Evolutionary conservation across 768 basidiomycete species (phyloP).

Genomic region (Filobasidium floriforme): DNA sequence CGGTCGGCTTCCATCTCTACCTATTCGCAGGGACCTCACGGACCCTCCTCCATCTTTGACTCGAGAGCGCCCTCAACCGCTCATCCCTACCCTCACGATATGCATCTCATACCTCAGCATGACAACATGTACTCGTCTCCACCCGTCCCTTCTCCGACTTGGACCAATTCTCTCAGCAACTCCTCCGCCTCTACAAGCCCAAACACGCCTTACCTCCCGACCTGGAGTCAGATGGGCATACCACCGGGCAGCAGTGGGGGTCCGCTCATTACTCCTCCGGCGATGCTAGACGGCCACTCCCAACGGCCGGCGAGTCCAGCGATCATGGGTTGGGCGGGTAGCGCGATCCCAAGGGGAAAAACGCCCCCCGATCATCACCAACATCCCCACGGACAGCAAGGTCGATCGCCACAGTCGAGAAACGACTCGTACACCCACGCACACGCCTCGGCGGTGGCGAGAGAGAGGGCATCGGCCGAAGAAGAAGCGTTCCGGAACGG

Average conservation of each 20-base stretch:
- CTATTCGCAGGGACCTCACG: not conserved
- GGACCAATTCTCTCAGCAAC: not conserved
- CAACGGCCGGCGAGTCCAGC: not conserved
- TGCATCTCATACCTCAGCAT: not conserved
- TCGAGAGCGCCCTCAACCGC: not conserved
- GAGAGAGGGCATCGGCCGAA: not conserved
- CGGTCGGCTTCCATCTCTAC: not conserved
- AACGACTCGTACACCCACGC: too few relatives aligned
- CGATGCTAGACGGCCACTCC: not conserved
- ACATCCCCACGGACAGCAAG: too few relatives aligned
- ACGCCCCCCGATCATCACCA: not conserved
- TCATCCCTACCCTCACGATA: not conserved
- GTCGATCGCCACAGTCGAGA: too few relatives aligned
- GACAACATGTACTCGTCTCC: not conserved
- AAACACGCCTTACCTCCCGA: not conserved
- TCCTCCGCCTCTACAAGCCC: not conserved
- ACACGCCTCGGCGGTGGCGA: too few relatives aligned
- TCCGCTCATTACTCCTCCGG: not conserved
- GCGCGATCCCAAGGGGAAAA: not conserved
- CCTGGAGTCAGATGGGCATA: not conserved
- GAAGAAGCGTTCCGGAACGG: constrained; percentile 5
- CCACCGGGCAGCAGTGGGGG: not conserved
- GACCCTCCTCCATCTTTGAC: not conserved
- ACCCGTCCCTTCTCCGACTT: not conserved
- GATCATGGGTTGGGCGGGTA: constrained; percentile 4